Conservation (phyloP, 176 grass and related monocot species). For the Oryza brachyantha region DNA sequence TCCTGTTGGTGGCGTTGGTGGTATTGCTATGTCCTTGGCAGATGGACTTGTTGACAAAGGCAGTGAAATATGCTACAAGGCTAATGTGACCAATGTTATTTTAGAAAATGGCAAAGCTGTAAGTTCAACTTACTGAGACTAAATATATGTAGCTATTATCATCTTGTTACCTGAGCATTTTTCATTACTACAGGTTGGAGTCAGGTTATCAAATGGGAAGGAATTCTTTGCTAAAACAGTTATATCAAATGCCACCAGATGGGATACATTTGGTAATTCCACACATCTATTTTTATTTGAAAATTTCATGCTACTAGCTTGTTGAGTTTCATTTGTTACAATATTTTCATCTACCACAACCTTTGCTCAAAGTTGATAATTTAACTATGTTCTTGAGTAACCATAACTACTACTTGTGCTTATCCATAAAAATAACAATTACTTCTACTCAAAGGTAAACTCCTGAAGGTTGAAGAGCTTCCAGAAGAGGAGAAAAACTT, state of each 20-base stretch:
- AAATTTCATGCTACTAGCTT: background rate
- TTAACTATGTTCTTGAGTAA: background rate
- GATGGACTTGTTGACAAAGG: constrained; percentile 79
- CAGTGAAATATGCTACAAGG: constrained; percentile 77
- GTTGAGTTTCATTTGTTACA: constrained; percentile 18
- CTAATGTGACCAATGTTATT: constrained; percentile 82
- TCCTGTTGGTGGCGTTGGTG: constrained; percentile 85
- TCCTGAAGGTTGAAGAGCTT: constrained; percentile 78
- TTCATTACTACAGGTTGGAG: constrained; percentile 61
- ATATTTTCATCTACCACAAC: background rate
- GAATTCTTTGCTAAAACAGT: constrained; percentile 83
- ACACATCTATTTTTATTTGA: background rate
- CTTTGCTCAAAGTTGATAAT: background rate
- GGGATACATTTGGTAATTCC: constrained; percentile 94
- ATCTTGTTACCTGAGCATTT: constrained; percentile 4
- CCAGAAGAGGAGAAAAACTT: constrained; percentile 97
- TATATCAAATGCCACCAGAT: constrained; percentile 99
- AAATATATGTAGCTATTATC: constrained; percentile 20
- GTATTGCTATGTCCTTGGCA: constrained; percentile 78
- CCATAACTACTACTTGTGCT: background rate
- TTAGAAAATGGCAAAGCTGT: constrained; percentile 89
- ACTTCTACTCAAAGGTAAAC: constrained; percentile 56
- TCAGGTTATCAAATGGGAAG: constrained; percentile 76
- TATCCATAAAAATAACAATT: constrained; percentile 1
- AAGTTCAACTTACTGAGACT: constrained; percentile 41